Conservation (phyloP, 164 flowering plant genomes). For the Tetracentron sinense region DNA sequence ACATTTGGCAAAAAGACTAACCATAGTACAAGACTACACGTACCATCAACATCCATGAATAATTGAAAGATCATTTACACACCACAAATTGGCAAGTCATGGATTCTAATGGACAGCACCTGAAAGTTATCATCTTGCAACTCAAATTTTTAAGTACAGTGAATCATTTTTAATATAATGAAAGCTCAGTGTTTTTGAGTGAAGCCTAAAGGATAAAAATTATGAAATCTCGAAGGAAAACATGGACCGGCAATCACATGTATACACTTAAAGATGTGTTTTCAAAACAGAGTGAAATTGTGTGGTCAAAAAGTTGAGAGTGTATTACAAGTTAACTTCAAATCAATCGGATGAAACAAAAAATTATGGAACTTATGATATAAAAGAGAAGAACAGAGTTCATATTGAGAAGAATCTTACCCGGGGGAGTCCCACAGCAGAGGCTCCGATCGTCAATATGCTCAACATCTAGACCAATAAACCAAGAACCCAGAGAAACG, state of each 20-base stretch:
- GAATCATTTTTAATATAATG: neutral
- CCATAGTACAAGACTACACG: too few relatives aligned
- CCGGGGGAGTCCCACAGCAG: conserved; percentile 87
- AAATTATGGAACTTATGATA: neutral
- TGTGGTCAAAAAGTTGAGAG: neutral
- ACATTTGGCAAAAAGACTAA: too few relatives aligned
- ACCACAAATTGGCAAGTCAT: neutral
- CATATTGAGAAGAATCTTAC: conserved; percentile 30
- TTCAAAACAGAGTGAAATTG: neutral
- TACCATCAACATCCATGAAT: neutral
- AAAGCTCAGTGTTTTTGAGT: neutral
- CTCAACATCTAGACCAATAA: conserved; percentile 87
- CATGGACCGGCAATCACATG: neutral
- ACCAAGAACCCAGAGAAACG: conserved; percentile 90
- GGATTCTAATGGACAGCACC: neutral
- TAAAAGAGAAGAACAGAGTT: neutral
- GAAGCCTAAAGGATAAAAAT: neutral
- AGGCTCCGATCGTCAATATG: conserved; percentile 83
- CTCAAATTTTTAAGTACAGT: neutral
- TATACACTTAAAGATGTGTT: neutral
- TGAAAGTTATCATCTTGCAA: neutral
- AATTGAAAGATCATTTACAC: neutral
- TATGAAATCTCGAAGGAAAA: neutral
- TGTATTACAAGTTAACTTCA: neutral
- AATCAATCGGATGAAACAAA: neutral